A percentile compares a stretch with the other conserved stretches of the same genome.
These are phyloP conservation scores for Rhynchosporium agropyri DNA, from an alignment of 2,329 filamentous ascomycete genomes.

Conservation along the genomic window DNA sequence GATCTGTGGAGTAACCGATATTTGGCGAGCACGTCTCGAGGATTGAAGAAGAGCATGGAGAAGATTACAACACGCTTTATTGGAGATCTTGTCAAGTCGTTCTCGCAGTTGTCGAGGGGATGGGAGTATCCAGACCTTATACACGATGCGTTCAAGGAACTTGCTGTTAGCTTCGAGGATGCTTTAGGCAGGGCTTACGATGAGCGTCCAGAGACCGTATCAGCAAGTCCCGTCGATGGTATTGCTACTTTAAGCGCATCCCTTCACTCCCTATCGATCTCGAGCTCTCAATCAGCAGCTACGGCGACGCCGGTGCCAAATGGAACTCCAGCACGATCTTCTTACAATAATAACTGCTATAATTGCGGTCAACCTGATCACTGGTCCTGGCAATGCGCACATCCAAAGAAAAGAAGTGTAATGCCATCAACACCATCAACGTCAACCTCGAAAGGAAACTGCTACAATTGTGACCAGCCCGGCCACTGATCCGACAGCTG, in stretches of 20 bases:
- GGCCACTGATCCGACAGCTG: background rate
- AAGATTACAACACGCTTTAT: constrained; percentile 21
- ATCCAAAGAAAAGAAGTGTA: background rate
- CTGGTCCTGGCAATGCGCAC: background rate
- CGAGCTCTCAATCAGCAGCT: constrained; percentile 14
- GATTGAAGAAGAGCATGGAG: constrained; percentile 20
- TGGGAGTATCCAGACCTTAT: constrained; percentile 17
- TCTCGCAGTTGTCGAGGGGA: constrained; percentile 1
- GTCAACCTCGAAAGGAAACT: background rate
- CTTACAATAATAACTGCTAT: background rate
- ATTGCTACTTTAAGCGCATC: constrained; percentile 18
- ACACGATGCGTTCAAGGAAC: constrained; percentile 20
- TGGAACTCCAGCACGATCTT: constrained; percentile 9
- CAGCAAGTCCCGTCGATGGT: constrained; percentile 18
- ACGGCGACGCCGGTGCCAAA: constrained; percentile 14
- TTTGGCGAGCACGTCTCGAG: constrained; percentile 18
- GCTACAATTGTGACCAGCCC: background rate
- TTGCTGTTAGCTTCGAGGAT: constrained; percentile 21
- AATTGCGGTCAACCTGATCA: background rate
- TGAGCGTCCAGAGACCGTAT: constrained; percentile 5
- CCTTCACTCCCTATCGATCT: constrained; percentile 17
- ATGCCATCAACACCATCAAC: background rate
- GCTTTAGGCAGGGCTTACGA: constrained; percentile 20
- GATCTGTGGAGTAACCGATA: constrained; percentile 3
- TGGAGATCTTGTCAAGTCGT: constrained; percentile 11